Evolutionary conservation across 352 stramenopile species (phyloP).

Genomic region (Globisporangium echinulatum): DNA sequence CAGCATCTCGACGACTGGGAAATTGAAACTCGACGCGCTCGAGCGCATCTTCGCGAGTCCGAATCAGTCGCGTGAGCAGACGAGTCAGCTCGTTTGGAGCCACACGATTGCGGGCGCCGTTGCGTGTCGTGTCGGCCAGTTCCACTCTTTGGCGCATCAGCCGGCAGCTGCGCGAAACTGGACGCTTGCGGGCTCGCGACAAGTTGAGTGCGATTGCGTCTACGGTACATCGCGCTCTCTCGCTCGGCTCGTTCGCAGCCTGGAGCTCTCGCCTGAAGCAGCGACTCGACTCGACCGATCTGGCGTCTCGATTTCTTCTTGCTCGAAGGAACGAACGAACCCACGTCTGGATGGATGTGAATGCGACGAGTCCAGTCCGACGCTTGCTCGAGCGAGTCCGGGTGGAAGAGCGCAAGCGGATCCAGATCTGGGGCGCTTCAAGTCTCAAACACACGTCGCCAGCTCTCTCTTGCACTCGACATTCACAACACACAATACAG

Average conservation of each 20-base stretch:
- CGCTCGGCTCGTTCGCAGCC: background rate
- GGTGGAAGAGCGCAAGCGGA: too few relatives aligned
- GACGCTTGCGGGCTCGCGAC: background rate
- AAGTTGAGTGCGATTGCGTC: background rate
- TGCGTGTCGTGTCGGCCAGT: background rate
- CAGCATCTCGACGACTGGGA: too few relatives aligned
- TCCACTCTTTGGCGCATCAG: background rate
- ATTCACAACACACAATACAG: too few relatives aligned
- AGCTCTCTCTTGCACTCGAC: too few relatives aligned
- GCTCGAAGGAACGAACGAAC: too few relatives aligned
- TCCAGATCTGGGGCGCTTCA: too few relatives aligned
- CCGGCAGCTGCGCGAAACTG: background rate
- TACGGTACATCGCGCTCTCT: background rate
- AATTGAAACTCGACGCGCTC: too few relatives aligned
- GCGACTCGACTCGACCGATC: background rate
- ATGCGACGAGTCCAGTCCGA: too few relatives aligned
- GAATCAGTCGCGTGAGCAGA: background rate
- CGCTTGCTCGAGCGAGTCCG: too few relatives aligned
- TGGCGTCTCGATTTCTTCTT: background rate
- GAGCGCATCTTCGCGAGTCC: too few relatives aligned
- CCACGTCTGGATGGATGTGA: too few relatives aligned
- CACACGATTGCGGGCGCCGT: slow-evolving; percentile 3
- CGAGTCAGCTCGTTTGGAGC: background rate
- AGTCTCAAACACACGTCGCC: too few relatives aligned
- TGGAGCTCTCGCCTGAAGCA: background rate